Evolutionary conservation across 495 filamentous ascomycete species (phyloP).

Genomic region (Penicillium alfredii): DNA sequence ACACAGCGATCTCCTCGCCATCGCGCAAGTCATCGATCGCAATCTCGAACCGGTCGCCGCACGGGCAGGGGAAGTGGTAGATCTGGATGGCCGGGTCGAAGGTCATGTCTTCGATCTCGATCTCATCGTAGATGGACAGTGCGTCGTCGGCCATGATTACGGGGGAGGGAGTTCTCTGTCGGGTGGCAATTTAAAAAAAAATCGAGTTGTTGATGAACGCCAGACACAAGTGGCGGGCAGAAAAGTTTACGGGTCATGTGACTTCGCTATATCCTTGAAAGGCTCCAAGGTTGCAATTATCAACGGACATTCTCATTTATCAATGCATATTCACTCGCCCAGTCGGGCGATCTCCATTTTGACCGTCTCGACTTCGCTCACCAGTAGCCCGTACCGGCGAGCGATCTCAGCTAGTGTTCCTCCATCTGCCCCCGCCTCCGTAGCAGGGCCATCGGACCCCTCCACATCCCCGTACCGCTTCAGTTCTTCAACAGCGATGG

Average conservation of each 20-base stretch:
- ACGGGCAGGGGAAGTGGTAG: conserved; percentile 95
- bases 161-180: neutral
- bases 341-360: conserved; percentile 52
- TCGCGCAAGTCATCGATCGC: conserved; percentile 76
- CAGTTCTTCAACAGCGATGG: conserved; percentile 43
- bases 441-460: conserved; percentile 2
- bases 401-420: conserved; percentile 51
- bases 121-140: conserved; percentile 87
- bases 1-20: conserved; percentile 86
- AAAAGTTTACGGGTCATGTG: too few species aligned
- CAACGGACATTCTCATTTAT: too few species aligned
- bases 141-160: conserved; percentile 60
- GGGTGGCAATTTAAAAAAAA: neutral
- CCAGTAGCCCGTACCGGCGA: conserved; percentile 51
- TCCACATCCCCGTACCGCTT: conserved; percentile 48
- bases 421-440: conserved; percentile 10
- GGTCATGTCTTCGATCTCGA: conserved; percentile 99
- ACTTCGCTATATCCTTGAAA: too few species aligned
- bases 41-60: conserved; percentile 96
- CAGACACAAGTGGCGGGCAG: too few species aligned
- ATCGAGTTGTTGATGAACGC: too few species aligned
- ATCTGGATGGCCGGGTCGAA: conserved; percentile 76
- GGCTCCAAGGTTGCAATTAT: too few species aligned
- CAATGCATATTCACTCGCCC: conserved; percentile 16
- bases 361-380: conserved; percentile 48